phyloP scores from a whole-genome alignment of 2,329 filamentous ascomycete genomes.

The Alternaria viburni region DNA sequence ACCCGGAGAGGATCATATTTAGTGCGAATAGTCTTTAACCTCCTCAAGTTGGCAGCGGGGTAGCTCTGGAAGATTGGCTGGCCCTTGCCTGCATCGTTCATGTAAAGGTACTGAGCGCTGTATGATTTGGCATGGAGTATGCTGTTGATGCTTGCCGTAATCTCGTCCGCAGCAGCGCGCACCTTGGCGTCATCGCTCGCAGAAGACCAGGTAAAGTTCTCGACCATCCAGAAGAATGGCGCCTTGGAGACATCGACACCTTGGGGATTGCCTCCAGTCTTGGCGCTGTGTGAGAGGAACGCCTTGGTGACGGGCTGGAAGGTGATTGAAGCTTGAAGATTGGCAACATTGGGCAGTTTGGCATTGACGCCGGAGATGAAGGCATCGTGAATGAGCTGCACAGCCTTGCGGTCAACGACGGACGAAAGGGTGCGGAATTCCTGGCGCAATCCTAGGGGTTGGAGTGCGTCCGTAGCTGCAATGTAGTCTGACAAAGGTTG shows the following conservation, averaged over 20 bases:
- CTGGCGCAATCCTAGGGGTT: constrained; percentile 21
- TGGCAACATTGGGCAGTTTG: constrained; percentile 4
- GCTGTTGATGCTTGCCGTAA: constrained; percentile 15
- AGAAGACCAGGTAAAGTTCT: constrained; percentile 18
- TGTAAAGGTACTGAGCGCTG: constrained; percentile 18
- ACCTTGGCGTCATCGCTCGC: constrained; percentile 13
- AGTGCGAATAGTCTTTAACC: constrained; percentile 34
- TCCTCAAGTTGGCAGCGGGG: constrained; percentile 34
- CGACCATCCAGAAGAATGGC: constrained; percentile 26
- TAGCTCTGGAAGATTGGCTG: constrained; percentile 37
- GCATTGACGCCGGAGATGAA: constrained; percentile 16
- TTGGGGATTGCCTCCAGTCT: constrained; percentile 27
- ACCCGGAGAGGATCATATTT: constrained; percentile 40
- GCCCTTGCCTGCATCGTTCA: constrained; percentile 36
- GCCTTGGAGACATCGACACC: constrained; percentile 20
- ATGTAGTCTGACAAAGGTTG: constrained; percentile 21
- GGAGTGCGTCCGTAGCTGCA: constrained; percentile 13
- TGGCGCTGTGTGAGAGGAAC: constrained; percentile 18
- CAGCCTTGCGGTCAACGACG: constrained; percentile 20
- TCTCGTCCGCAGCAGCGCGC: constrained; percentile 7
- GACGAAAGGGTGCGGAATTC: constrained; percentile 22
- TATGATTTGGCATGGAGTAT: constrained; percentile 1
- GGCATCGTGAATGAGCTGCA: constrained; percentile 20
- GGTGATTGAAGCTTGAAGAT: constrained; percentile 19
- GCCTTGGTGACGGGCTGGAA: constrained; percentile 30